phyloP scores from a whole-genome alignment of 169 alveolate species.

The Plasmodium sp. region DNA sequence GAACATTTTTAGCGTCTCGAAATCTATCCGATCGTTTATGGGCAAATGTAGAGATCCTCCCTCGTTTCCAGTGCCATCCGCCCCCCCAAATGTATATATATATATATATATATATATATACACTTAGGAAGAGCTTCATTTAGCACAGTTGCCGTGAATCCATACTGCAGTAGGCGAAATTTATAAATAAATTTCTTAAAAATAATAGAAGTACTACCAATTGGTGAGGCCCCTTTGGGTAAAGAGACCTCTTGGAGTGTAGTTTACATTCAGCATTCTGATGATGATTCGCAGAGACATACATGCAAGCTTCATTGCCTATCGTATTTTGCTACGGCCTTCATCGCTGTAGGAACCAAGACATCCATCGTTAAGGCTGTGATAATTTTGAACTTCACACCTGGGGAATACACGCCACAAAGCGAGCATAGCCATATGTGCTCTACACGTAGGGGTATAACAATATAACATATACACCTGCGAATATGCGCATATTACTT shows the following conservation, averaged over 20 bases:
- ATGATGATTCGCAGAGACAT: constrained; percentile 60
- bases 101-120: neutral
- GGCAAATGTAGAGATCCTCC: constrained; percentile 14
- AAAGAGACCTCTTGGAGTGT: neutral
- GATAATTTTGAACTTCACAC: neutral
- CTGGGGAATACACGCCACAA: neutral
- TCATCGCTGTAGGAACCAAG: constrained; percentile 76
- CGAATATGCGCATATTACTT: neutral
- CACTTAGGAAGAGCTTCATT: neutral
- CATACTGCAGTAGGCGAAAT: neutral
- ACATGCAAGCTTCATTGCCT: constrained; percentile 29
- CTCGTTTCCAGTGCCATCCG: neutral
- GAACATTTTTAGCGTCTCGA: constrained; percentile 3
- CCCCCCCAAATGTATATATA: neutral
- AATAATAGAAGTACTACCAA: constrained; percentile 2
- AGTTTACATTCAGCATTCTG: constrained; percentile 69
- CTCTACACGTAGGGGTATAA: neutral
- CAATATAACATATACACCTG: neutral
- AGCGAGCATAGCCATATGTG: neutral
- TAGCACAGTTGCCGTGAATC: neutral
- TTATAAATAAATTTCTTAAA: neutral
- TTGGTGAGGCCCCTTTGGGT: neutral
- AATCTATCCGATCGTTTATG: neutral
- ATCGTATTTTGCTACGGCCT: constrained; percentile 73
- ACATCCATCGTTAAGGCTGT: constrained; percentile 72